Evolutionary conservation across 2,329 filamentous ascomycete species (phyloP).

Genomic region (Trichoderma simmonsii): DNA sequence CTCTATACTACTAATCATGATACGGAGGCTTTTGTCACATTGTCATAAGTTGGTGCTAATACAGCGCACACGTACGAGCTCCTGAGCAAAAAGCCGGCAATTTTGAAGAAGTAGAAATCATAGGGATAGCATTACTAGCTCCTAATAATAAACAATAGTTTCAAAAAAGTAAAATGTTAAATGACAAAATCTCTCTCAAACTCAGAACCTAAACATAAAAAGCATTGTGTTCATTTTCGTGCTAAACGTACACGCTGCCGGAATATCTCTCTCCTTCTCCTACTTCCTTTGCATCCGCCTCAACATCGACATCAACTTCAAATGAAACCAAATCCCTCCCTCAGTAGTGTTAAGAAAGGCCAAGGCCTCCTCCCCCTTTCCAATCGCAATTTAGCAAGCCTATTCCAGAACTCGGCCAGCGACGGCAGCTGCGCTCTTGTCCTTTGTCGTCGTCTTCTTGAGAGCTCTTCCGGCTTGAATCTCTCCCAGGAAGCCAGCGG

Average conservation of each 20-base stretch:
- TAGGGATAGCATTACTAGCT: neutral
- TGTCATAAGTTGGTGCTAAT: neutral
- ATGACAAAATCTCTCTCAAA: neutral
- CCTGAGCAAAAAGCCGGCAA: neutral
- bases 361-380: neutral
- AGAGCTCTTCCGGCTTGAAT: conserved; percentile 77
- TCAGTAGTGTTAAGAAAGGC: neutral
- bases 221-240: conserved; percentile 2
- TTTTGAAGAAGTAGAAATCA: neutral
- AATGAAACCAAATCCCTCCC: neutral
- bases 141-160: neutral
- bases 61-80: neutral
- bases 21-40: neutral
- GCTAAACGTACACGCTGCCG: conserved; percentile 5
- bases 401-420: conserved; percentile 72
- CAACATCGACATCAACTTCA: neutral
- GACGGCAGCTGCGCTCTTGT: conserved; percentile 69
- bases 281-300: neutral
- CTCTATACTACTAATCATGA: neutral
- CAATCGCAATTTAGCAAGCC: neutral
- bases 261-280: neutral
- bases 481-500: conserved; percentile 69
- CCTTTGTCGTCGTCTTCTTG: conserved; percentile 86
- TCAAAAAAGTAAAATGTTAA: neutral
- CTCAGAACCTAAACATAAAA: neutral